Base-by-base conservation (phyloP, 805 yeast species). In the Ogataea ramenticola region DNA sequence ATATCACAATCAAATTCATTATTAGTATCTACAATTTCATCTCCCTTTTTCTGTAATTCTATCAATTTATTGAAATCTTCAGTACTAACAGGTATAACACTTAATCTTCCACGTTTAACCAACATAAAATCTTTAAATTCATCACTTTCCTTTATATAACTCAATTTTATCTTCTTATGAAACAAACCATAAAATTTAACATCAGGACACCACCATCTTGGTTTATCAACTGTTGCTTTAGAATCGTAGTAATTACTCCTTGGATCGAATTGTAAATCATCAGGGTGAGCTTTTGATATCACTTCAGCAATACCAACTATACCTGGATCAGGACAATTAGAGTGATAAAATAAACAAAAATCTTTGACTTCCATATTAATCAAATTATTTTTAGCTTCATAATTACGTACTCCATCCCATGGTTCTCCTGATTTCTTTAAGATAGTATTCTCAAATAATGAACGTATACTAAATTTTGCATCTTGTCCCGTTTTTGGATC, bases 401-500 rank as follows among this genome's bases (percentile, higher is more conserved):
- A 70, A 53, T 77, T 77, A 39, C 83, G 61, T 11, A 77, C 82
- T 1, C 83, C 82, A 48, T 75, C 77, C 82, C 82, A 77, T n/a
- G 72, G 67, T 42, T 72, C 74, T 1, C 47, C 47, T 16, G 56
- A 62, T 9, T 64, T 70, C 6, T 63, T 50, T 16, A 65, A n/a
- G n/a, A n/a, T n/a, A n/a, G n/a, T n/a, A n/a, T n/a, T n/a, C n/a
- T n/a, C n/a, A n/a, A n/a, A 53, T 12, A 77, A 57, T 27, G 70
- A 75, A 9, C 61, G 61, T 7, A 77, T 59, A 5, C 79, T 65
- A 53, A 75, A 77, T 36, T 66, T 65, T 20, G 71, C 77, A 51
- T 77, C 80, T 17, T 58, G 57, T 2, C 75, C 77, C 0, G 72
- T 55, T n/a, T 55, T 58, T 9, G 74, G 64, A 41, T 73, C 80